Evolutionary conservation across 306 rosid species (phyloP).

Genomic region (Hylodesmum podocarpum): DNA sequence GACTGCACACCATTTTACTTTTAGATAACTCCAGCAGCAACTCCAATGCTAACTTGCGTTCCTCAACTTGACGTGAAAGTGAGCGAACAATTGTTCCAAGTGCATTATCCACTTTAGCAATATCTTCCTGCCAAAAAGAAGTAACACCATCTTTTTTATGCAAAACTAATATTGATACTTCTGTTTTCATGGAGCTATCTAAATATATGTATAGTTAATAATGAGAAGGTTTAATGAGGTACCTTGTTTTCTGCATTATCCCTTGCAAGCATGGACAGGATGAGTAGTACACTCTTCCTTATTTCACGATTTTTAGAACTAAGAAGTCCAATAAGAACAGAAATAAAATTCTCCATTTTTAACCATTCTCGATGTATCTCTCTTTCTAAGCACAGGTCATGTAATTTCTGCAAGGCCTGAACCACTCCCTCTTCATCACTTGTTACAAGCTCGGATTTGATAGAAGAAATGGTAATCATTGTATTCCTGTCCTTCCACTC

Average conservation of each 20-base stretch:
- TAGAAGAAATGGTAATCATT: constrained; percentile 48
- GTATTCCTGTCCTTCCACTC: constrained; percentile 75
- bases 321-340: constrained; percentile 56
- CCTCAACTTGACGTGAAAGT: constrained; percentile 62
- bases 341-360: constrained; percentile 54
- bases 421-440: constrained; percentile 45
- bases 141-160: background rate
- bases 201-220: background rate
- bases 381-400: constrained; percentile 48
- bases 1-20: constrained; percentile 34
- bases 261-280: constrained; percentile 54
- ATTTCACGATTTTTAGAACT: constrained; percentile 51
- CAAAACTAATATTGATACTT: constrained; percentile 6
- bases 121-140: constrained; percentile 51
- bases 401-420: constrained; percentile 42
- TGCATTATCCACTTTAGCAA: constrained; percentile 51
- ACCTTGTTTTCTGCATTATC: constrained; percentile 65
- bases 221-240: constrained; percentile 9
- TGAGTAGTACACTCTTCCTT: constrained; percentile 47
- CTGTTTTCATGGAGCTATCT: constrained; percentile 2
- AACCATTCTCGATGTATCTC: constrained; percentile 62
- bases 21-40: constrained; percentile 62
- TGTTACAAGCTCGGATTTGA: constrained; percentile 47
- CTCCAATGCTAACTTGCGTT: constrained; percentile 57
- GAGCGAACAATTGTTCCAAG: constrained; percentile 58